These are phyloP conservation scores for Boletus sp. DNA, from an alignment of 768 basidiomycete species.

Conservation along the genomic window DNA sequence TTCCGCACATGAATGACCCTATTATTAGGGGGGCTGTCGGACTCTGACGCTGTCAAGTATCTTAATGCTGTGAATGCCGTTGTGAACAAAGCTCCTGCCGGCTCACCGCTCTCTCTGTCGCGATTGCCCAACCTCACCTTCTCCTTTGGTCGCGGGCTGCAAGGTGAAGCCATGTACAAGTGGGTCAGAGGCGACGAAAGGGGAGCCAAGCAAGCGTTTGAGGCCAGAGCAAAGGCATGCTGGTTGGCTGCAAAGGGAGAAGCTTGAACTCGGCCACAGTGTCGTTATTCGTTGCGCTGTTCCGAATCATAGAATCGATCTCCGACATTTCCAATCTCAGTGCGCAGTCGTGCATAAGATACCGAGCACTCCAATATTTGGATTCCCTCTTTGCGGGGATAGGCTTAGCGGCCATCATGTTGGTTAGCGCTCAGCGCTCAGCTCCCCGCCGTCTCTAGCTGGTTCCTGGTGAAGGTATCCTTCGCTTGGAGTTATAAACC, in stretches of 20 bases:
- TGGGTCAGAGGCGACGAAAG: slow-evolving; percentile 47
- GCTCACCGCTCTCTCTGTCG: slow-evolving; percentile 32
- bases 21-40: slow-evolving; percentile 42
- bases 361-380: neutral
- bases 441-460: neutral
- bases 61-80: slow-evolving; percentile 42
- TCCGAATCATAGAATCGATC: slow-evolving; percentile 1
- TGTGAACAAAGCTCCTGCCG: slow-evolving; percentile 32
- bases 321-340: neutral
- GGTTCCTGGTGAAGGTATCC: neutral
- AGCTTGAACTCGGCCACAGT: neutral
- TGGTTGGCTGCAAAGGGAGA: slow-evolving; percentile 42
- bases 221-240: slow-evolving; percentile 43
- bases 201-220: slow-evolving; percentile 39
- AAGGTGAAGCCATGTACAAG: slow-evolving; percentile 46
- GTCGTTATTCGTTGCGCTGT: neutral
- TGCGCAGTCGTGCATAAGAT: neutral
- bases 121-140: slow-evolving; percentile 47
- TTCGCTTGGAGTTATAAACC: neutral
- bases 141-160: slow-evolving; percentile 50
- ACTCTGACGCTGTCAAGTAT: slow-evolving; percentile 39
- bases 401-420: neutral
- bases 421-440: too few relatives aligned
- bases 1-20: neutral
- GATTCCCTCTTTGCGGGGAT: neutral